phyloP scores from a whole-genome alignment of 2,329 filamentous ascomycete genomes.

The Alternaria ethzedia region DNA sequence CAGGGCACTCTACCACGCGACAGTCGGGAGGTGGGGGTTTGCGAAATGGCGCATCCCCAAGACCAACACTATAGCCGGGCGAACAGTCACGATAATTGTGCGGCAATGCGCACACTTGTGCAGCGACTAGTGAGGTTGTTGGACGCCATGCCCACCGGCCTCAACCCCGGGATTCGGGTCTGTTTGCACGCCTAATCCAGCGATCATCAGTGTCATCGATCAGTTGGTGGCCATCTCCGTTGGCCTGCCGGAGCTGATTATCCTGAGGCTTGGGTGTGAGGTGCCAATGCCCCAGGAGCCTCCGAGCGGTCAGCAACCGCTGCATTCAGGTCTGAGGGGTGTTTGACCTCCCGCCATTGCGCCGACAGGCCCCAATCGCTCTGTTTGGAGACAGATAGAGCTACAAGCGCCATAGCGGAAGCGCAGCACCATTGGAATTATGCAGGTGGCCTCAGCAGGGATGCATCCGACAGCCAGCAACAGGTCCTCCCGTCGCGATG shows the following conservation, averaged over 20 bases:
- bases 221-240: background rate
- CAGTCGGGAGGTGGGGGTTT: background rate
- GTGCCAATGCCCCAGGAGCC: conserved; percentile 9
- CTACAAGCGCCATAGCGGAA: conserved; percentile 14
- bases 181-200: background rate
- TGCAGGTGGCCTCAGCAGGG: conserved; percentile 19
- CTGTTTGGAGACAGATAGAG: conserved; percentile 11
- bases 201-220: conserved; percentile 1
- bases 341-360: conserved; percentile 10
- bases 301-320: conserved; percentile 11
- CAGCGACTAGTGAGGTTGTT: background rate
- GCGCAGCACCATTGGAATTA: conserved; percentile 11
- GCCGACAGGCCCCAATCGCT: conserved; percentile 8
- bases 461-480: conserved; percentile 1
- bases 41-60: conserved; percentile 2
- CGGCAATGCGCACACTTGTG: conserved; percentile 3
- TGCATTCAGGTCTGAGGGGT: background rate
- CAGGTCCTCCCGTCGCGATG: background rate
- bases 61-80: background rate
- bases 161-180: conserved; percentile 10
- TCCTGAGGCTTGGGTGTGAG: background rate
- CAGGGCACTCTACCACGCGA: conserved; percentile 14
- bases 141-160: background rate
- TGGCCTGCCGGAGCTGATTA: conserved; percentile 8
- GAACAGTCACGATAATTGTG: background rate